Conservation (phyloP, 2,329 filamentous ascomycete genomes). For the Calycina marina region DNA sequence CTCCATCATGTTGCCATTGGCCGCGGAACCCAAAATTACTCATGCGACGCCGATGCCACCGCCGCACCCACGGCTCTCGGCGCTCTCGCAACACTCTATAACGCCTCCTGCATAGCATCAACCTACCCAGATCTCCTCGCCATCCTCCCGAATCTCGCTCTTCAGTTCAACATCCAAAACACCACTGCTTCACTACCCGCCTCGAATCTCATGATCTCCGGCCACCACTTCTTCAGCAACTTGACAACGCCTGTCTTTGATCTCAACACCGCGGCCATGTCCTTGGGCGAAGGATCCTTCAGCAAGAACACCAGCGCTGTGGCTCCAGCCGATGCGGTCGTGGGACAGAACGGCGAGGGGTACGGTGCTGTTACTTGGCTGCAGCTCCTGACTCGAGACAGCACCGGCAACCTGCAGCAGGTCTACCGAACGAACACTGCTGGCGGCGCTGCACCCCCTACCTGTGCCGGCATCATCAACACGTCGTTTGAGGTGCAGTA, state of each 20-base stretch:
- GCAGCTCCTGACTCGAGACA: constrained; percentile 43
- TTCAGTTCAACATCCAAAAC: constrained; percentile 45
- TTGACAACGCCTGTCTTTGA: constrained; percentile 65
- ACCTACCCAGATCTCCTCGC: constrained; percentile 51
- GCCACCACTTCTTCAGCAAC: constrained; percentile 70
- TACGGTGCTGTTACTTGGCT: constrained; percentile 69
- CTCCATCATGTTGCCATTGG: constrained; percentile 74
- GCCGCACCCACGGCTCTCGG: constrained; percentile 51
- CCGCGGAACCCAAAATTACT: constrained; percentile 89
- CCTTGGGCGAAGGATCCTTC: constrained; percentile 46
- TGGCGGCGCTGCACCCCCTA: constrained; percentile 61
- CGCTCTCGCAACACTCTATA: constrained; percentile 74
- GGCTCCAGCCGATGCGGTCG: constrained; percentile 47
- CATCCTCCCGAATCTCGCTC: constrained; percentile 49
- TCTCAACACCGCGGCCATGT: constrained; percentile 41
- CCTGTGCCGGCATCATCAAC: constrained; percentile 48
- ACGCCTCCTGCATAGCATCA: constrained; percentile 66
- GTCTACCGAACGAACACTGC: constrained; percentile 78
- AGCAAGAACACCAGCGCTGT: constrained; percentile 43
- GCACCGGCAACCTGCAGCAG: constrained; percentile 52
- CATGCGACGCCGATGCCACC: constrained; percentile 51
- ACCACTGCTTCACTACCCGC: constrained; percentile 31
- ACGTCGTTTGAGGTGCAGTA: constrained; percentile 63
- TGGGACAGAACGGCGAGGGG: constrained; percentile 41
- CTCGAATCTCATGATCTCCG: constrained; percentile 48